Evolutionary conservation across 768 basidiomycete species (phyloP).

Genomic region (Auriscalpium vulgare): DNA sequence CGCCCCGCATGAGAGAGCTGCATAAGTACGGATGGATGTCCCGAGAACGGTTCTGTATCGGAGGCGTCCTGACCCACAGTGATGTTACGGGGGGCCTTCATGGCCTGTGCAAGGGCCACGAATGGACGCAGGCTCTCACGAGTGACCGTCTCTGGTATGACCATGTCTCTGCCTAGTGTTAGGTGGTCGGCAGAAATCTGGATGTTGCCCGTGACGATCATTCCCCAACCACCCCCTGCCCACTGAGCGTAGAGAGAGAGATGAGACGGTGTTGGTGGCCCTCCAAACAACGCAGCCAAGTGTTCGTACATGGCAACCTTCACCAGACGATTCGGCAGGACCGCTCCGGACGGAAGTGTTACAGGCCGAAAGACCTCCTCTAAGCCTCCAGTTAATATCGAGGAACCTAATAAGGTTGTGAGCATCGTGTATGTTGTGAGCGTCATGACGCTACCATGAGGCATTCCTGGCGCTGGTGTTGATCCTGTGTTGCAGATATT

Average conservation of each 20-base stretch:
- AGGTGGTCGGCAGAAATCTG: conserved; percentile 60
- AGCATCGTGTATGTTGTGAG: too few species aligned
- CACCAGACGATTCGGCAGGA: conserved; percentile 11
- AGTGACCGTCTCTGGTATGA: conserved; percentile 41
- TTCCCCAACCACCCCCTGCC: conserved; percentile 76
- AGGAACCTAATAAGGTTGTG: too few species aligned
- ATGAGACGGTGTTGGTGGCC: conserved; percentile 63
- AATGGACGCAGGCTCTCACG: conserved; percentile 43
- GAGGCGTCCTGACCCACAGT: neutral
- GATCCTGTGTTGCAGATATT: too few species aligned
- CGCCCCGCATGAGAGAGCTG: conserved; percentile 81
- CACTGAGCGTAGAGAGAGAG: conserved; percentile 63
- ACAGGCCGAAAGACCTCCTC: conserved; percentile 1
- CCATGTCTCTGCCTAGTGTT: conserved; percentile 62
- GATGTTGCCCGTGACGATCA: conserved; percentile 83
- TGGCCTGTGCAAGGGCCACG: conserved; percentile 37
- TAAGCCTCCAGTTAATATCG: too few species aligned
- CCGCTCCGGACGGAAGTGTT: conserved; percentile 7
- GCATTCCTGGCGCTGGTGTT: too few species aligned
- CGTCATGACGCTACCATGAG: too few species aligned
- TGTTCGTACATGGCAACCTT: conserved; percentile 93
- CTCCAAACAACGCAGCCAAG: conserved; percentile 55
- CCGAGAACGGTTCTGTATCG: neutral
- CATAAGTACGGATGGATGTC: conserved; percentile 36
- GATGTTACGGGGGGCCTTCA: conserved; percentile 31